These are phyloP conservation scores for Silybum marianum DNA, from an alignment of 129 eudicot species.

Conservation along the genomic window DNA sequence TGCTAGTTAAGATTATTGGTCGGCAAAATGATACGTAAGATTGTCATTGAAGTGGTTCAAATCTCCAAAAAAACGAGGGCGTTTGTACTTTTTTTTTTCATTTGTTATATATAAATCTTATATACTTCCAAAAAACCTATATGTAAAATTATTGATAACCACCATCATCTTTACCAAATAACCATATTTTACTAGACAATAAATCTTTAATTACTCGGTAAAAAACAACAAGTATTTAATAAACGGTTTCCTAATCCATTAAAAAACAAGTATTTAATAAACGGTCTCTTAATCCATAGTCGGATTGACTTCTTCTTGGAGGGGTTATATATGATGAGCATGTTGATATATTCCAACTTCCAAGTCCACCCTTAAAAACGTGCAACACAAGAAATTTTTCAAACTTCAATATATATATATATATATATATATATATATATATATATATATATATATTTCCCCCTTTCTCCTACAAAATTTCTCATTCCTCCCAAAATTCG, in stretches of 20 bases:
- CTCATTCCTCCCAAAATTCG: background rate
- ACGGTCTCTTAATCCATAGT: too few species aligned
- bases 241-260: background rate
- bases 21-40: background rate
- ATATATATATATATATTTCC: too few species aligned
- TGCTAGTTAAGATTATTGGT: too few species aligned
- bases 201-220: background rate
- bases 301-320: background rate
- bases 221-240: background rate
- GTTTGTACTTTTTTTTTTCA: too few species aligned
- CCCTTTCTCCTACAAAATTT: background rate
- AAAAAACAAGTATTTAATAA: too few species aligned
- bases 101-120: too few species aligned
- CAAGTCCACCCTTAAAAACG: slow-evolving; percentile 1
- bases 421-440: too few species aligned
- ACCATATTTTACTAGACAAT: background rate
- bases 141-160: background rate
- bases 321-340: background rate
- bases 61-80: background rate
- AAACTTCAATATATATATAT: background rate
- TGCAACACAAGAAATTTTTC: background rate
- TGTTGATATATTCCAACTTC: background rate
- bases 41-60: background rate
- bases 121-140: background rate
- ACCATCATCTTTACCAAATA: background rate